Percentiles rank a stretch among this genome's conserved stretches.
Conservation (phyloP, 192 early-diverging fungal species). For the Neocallimastix lanati region DNA sequence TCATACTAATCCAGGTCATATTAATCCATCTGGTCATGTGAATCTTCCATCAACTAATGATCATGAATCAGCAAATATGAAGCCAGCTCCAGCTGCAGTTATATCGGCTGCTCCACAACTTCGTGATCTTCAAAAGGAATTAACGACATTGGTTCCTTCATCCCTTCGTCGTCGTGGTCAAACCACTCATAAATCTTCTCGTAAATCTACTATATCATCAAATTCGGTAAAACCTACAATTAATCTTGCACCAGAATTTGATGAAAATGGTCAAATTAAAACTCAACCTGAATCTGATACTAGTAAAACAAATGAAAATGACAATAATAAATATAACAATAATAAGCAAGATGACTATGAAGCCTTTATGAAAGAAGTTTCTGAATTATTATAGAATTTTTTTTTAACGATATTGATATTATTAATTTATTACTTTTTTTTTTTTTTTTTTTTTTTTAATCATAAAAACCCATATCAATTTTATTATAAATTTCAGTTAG, state of each 20-base stretch:
- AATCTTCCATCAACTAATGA: background rate
- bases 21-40: background rate
- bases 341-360: background rate
- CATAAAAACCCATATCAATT: too few species aligned
- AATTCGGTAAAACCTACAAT: background rate
- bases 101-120: slow-evolving; percentile 60
- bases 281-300: background rate
- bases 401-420: too few species aligned
- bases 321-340: background rate
- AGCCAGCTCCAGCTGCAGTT: slow-evolving; percentile 12
- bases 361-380: background rate
- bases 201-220: background rate
- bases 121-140: slow-evolving; percentile 64
- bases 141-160: slow-evolving; percentile 49
- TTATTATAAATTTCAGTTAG: too few species aligned
- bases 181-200: background rate
- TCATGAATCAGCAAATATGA: background rate
- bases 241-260: background rate
- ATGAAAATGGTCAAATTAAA: background rate
- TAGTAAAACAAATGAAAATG: background rate
- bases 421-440: too few species aligned
- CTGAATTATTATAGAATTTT: background rate
- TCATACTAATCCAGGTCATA: too few species aligned
- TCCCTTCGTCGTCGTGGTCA: slow-evolving; percentile 11
- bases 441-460: too few species aligned